Evolutionary conservation across 2,329 filamentous ascomycete species (phyloP), one percentile per base, ranked within the genome.

Genomic region (Aspergillus ochraceus): DNA sequence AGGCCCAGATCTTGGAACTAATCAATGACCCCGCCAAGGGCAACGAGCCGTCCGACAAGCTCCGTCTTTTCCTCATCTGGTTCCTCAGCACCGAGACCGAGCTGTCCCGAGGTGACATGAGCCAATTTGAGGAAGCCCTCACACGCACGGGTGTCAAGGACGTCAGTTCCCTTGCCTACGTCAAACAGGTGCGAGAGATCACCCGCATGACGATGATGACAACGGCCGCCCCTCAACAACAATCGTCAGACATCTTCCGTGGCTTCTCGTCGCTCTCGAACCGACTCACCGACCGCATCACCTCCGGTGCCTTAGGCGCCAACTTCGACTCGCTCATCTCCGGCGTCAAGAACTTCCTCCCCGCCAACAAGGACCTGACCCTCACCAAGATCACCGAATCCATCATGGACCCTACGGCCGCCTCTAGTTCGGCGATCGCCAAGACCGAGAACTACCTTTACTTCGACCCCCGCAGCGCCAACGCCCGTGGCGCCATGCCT

Each of bases 141-240:
- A 87, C 87, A 61, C 85, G 84, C 49, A 88, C 88, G 12, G 92
- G 91, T 5, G 77, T 79, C 14, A 87, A 88, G 54, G 89, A 97
- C 71, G 88, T 87, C 14, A 88, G 88, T 19, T 88, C 90, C 50
- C 81, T 99, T 54, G 83, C 91, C 49, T 98, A 98, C 68, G 86
- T 99, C 68, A 88, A 90, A 79, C 91, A 92, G 74, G 91, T 98
- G 55, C 92, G 94, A 61, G 91, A 96, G 66, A 92, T 96, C 54
- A 98, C 94, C 5, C 92, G 95, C 64, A 97, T 98, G 92, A 98
- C 94, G 14, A 97, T 98, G 86, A 90, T 99, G 75, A 91, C 93
- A 4, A 96, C 93, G 1, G 88, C 90, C 61, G 80, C 87, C 14
- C 81, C 85, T 19, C 87, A 90, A 3, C 88, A 86, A 50, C 76